A percentile compares a stretch with the other conserved stretches of the same genome.
These are phyloP conservation scores for Cornus florida DNA, from an alignment of 148 eudicot species.

Conservation along the genomic window DNA sequence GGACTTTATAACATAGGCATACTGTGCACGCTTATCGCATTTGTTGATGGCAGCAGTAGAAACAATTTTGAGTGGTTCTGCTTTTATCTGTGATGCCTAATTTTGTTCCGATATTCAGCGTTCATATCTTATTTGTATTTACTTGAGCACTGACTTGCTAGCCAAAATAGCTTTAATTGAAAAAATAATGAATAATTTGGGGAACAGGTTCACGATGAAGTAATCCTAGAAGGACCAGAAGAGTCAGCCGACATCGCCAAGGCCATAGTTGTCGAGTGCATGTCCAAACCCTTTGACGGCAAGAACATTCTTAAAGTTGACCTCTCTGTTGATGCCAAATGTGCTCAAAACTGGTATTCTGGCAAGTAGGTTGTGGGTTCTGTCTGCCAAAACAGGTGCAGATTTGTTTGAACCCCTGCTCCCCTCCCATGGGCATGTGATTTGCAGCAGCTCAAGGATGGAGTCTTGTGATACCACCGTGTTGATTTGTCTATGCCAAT, in stretches of 20 bases:
- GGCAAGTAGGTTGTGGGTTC: conserved; percentile 51
- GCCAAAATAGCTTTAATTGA: no score
- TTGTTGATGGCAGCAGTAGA: background rate
- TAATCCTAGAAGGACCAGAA: conserved; percentile 91
- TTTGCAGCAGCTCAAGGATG: background rate
- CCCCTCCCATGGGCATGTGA: background rate
- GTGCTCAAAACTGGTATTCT: conserved; percentile 84
- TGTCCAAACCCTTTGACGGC: conserved; percentile 88
- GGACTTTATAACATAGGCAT: no score
- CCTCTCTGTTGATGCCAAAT: conserved; percentile 84
- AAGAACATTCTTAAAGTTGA: conserved; percentile 72
- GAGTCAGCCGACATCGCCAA: conserved; percentile 82
- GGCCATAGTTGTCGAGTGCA: conserved; percentile 78
- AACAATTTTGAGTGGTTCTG: background rate
- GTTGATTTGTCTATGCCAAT: background rate
- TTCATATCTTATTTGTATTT: no score
- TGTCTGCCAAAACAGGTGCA: background rate
- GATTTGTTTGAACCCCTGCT: background rate
- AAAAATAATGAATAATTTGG: background rate
- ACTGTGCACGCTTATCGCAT: no score
- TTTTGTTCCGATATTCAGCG: background rate
- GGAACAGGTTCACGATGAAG: conserved; percentile 88
- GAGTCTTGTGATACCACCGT: no score
- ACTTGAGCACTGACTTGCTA: no score
- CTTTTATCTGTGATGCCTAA: background rate